Evolutionary conservation across 208 protist genomes (phyloP), one percentile per base, ranked within the genome.

Genomic region (Trypanosoma grayi): DNA sequence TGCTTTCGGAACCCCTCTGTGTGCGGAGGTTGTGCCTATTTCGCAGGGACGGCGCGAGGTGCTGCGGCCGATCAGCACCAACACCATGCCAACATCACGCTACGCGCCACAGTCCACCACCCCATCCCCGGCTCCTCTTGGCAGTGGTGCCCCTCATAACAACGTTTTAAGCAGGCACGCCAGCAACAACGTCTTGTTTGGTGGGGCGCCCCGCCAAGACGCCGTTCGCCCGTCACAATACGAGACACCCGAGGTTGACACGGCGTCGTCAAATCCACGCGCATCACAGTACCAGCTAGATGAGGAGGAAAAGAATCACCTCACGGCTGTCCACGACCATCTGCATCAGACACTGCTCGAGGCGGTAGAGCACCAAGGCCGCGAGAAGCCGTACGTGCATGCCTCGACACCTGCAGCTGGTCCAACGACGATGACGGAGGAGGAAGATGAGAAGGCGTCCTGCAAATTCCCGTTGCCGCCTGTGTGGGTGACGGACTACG

Each of bases 401-500:
- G 24, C 44, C n/a, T 11, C 0, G 9, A 53, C 54, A 56, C 16
- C 33, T 18, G 55, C 7, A 39, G 43, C 4, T 20, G 39, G 9
- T 22, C 22, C 13, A 34, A 31, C 30, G 2, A 20, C 28, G 43
- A 27, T 36, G 18, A 14, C 43, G 41, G 22, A 34, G 6, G 48
- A 44, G 24, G 36, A 37, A 4, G 57, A 59, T 27, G 68, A 69
- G 44, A 70, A 56, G 33, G 30, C 54, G 37, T 22, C 43, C 2
- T n/a, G 6, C 10, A 47, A 2, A 1, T 40, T 79, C 14, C 64
- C 57, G 14, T 33, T 66, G 8, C 83, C 85, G 37, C 56, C 66
- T 22, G 80, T 97, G 53, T 98, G 92, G 86, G 86, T 99, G 25
- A 85, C 69, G 46, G 80, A 92, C 47, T 98, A 77, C 73, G 81